Evolutionary conservation across 768 basidiomycete species (phyloP).

Genomic region (Mycena polygramma): DNA sequence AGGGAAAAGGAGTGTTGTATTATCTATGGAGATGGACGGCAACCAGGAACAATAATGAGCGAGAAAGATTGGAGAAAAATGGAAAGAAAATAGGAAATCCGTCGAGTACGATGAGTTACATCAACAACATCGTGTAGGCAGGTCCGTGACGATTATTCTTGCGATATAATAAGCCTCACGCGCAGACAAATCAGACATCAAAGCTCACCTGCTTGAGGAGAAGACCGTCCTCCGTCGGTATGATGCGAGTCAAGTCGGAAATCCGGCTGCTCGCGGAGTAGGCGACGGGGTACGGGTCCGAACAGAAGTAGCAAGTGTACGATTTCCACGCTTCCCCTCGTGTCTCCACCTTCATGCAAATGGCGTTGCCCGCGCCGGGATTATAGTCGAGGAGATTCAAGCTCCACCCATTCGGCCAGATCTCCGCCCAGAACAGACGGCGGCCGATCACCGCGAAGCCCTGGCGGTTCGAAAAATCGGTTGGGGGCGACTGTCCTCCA

Average conservation of each 20-base stretch:
- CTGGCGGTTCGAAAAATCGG: constrained; percentile 21
- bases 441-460: constrained; percentile 22
- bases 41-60: neutral
- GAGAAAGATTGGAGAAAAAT: too few relatives aligned
- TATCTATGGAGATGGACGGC: neutral
- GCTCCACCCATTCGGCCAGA: constrained; percentile 10
- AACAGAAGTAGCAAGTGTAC: neutral
- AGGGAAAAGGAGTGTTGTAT: neutral
- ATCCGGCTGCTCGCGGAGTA: constrained; percentile 11
- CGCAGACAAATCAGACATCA: neutral
- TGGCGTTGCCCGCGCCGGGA: constrained; percentile 2
- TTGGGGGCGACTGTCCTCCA: neutral
- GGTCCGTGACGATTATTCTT: neutral
- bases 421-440: constrained; percentile 22
- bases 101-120: constrained; percentile 8
- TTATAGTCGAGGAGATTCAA: constrained; percentile 23
- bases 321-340: constrained; percentile 1
- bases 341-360: neutral
- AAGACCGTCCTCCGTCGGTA: constrained; percentile 27
- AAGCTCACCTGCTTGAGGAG: constrained; percentile 20
- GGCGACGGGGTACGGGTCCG: constrained; percentile 11
- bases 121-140: constrained; percentile 17
- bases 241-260: neutral
- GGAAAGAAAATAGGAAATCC: neutral
- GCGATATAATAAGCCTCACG: neutral